Evolutionary conservation across 352 stramenopile species (phyloP).

Genomic region (Salisapilia sapeloensis): DNA sequence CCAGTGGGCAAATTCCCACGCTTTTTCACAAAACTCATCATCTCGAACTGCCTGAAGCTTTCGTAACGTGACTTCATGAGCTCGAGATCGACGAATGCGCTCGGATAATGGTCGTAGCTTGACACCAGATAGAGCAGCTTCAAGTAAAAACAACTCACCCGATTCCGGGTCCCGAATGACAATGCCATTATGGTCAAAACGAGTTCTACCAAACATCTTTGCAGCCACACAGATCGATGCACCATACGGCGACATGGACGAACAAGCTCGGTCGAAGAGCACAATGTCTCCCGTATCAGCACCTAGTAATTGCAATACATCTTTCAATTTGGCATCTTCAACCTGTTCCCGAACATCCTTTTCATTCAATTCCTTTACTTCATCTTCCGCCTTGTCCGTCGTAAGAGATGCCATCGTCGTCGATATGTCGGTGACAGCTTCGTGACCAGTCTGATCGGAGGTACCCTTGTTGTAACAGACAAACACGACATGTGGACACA

Average conservation of each 20-base stretch:
- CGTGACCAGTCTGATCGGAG: not conserved
- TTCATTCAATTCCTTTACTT: not conserved
- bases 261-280: slow-evolving; percentile 67
- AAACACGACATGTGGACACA: too few species aligned
- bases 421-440: not conserved
- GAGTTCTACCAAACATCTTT: slow-evolving; percentile 68
- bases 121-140: slow-evolving; percentile 60
- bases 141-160: slow-evolving; percentile 45
- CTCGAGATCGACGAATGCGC: slow-evolving; percentile 48
- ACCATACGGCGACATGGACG: slow-evolving; percentile 60
- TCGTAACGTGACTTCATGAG: slow-evolving; percentile 47
- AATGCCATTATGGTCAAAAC: slow-evolving; percentile 78
- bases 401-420: not conserved
- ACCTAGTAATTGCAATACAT: slow-evolving; percentile 4
- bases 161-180: slow-evolving; percentile 26
- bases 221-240: slow-evolving; percentile 55
- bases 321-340: slow-evolving; percentile 1
- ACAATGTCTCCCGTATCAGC: slow-evolving; percentile 68
- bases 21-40: slow-evolving; percentile 32
- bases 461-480: not conserved
- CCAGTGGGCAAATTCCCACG: slow-evolving; percentile 32
- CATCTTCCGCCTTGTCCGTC: not conserved
- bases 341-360: not conserved
- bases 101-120: slow-evolving; percentile 71
- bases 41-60: slow-evolving; percentile 56